Percentiles rank a stretch among this genome's conserved stretches.
These are phyloP conservation scores for Chaetomiaceae sp. DNA, from an alignment of 2,329 filamentous ascomycete species.

Conservation along the genomic window DNA sequence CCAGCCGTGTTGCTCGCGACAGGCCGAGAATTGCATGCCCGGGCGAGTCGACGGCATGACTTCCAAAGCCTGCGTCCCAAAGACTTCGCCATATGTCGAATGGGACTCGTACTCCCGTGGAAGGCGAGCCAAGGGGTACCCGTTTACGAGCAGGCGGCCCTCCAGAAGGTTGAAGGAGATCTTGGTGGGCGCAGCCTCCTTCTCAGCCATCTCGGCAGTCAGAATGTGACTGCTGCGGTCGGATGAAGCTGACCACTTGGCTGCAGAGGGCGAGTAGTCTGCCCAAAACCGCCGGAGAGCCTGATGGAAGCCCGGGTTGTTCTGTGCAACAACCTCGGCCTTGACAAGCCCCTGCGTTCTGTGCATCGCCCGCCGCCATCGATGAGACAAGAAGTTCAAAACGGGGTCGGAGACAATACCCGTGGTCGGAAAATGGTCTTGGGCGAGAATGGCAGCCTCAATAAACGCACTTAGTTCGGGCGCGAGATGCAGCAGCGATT, in stretches of 20 bases:
- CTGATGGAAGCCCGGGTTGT: constrained; percentile 25
- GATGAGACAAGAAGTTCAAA: constrained; percentile 16
- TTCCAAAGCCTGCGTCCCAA: constrained; percentile 40
- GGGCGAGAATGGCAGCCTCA: constrained; percentile 18
- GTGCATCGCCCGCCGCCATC: constrained; percentile 29
- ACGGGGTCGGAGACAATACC: constrained; percentile 13
- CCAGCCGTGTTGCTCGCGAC: constrained; percentile 30
- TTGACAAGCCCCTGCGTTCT: constrained; percentile 19
- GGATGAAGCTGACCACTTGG: constrained; percentile 26
- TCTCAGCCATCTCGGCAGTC: not conserved
- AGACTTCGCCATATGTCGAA: constrained; percentile 39
- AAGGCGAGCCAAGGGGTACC: constrained; percentile 43
- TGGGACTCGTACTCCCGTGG: constrained; percentile 42
- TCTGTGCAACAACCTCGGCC: constrained; percentile 4
- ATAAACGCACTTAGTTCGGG: constrained; percentile 27
- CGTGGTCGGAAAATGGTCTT: constrained; percentile 4
- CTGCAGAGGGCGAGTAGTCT: constrained; percentile 22
- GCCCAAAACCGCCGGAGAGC: constrained; percentile 31
- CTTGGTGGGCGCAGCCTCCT: constrained; percentile 9
- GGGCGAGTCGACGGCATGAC: constrained; percentile 37
- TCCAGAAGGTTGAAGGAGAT: constrained; percentile 49
- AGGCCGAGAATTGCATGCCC: constrained; percentile 41
- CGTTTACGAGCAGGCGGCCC: constrained; percentile 50
- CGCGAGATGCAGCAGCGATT: constrained; percentile 25
- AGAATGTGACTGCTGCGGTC: constrained; percentile 9